phyloP scores from a whole-genome alignment of 306 rosid species.

The Abrus pulchellus region DNA sequence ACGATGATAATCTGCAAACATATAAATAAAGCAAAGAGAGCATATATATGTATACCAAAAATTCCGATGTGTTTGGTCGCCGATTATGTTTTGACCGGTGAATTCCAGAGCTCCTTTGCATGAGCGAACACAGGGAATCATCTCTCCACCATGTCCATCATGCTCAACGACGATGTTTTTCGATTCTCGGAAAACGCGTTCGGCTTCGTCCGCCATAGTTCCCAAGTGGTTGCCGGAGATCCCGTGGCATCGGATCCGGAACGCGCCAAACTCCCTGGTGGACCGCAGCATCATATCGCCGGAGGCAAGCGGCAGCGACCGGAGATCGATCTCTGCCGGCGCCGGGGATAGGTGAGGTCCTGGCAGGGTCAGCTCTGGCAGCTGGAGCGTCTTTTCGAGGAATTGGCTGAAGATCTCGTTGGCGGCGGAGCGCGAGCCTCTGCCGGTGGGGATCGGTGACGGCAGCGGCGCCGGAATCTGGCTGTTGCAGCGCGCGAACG shows the following conservation, averaged over 20 bases:
- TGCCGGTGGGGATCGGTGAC: conserved; percentile 79
- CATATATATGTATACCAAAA: conserved; percentile 59
- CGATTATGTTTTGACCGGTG: conserved; percentile 13
- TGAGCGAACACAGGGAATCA: conserved; percentile 60
- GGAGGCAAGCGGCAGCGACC: conserved; percentile 43
- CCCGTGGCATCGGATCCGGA: conserved; percentile 69
- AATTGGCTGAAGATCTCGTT: conserved; percentile 60
- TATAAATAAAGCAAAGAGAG: neutral
- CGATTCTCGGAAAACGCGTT: conserved; percentile 41
- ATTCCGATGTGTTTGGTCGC: conserved; percentile 45
- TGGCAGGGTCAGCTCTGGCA: conserved; percentile 68
- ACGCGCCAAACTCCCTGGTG: conserved; percentile 64
- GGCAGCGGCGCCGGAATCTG: conserved; percentile 63
- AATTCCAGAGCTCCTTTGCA: conserved; percentile 45
- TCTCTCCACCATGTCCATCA: conserved; percentile 44
- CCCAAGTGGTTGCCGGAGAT: conserved; percentile 59
- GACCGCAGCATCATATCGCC: conserved; percentile 52
- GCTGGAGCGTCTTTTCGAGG: conserved; percentile 60
- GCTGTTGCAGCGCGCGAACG: conserved; percentile 49
- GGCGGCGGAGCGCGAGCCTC: conserved; percentile 78
- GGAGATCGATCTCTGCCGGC: conserved; percentile 64
- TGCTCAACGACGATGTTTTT: conserved; percentile 35
- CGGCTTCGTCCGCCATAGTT: conserved; percentile 56
- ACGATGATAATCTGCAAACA: neutral
- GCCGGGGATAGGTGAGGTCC: conserved; percentile 35